Evolutionary conservation across 108 stramenopile genomes (phyloP), one percentile per base, ranked within the genome.

Genomic region (Nitzschia sp.): DNA sequence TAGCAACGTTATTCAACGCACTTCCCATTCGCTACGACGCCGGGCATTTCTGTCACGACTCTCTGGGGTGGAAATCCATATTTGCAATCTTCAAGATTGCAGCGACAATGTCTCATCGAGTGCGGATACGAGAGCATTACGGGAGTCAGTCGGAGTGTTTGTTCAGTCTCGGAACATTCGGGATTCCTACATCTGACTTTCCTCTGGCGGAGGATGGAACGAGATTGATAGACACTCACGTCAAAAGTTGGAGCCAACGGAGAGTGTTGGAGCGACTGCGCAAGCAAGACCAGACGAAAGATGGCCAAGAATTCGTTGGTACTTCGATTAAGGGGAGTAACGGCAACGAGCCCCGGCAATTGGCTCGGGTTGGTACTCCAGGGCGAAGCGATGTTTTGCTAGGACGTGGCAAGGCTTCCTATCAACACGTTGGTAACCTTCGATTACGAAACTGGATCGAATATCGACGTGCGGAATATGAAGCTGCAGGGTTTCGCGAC

Each of bases 381-480:
- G 33, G 47, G 21, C 35, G 28, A 28, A 48, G 24, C 32, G 71
- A 72, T 28, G 63, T 72, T 1, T 26, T 72, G 1, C 25, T 64
- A 21, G 72, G 72, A 34, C 63, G 72, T 4, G 72, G 72, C 18
- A 51, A 45, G 19, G 38, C 60, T 2, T 49, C 23, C 34, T 60
- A 73, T 27, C 36, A 65, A 19, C 72, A 65, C 29, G 35, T 38
- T 24, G 72, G 72, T 6, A 73, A 73, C 29, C 46, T 73, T n/a
- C 63, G 63, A 31, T 65, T 62, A 27, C 63, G 72, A 9, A 21
- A 64, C 2, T 33, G 64, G 18, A 60, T 73, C 0, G 72, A 62
- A 71, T 8, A 64, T 47, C 38, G 23, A 51, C 19, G 29, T 18
- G 2, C 3, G 57, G 36, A 21, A 24, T 24, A 46, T 61, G 48